A percentile compares a stretch with the other conserved stretches of the same genome.
These are phyloP conservation scores for Didymella pomorum DNA, from an alignment of 2,329 filamentous ascomycete genomes.

Conservation along the genomic window DNA sequence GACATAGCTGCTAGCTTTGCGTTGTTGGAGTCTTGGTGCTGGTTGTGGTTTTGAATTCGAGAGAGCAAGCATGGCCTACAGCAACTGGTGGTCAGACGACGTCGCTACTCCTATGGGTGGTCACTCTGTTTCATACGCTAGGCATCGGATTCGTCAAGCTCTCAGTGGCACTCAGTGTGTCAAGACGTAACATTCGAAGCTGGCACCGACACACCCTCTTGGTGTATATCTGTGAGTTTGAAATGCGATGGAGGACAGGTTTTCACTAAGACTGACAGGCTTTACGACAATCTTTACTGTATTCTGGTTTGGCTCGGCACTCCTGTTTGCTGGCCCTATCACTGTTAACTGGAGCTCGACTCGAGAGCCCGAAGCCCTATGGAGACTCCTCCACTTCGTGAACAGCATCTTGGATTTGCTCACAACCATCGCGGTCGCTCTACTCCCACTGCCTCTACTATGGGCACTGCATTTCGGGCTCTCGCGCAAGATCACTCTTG, in stretches of 20 bases:
- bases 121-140: slow-evolving; percentile 54
- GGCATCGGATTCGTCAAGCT: slow-evolving; percentile 58
- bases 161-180: slow-evolving; percentile 56
- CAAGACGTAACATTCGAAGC: slow-evolving; percentile 50
- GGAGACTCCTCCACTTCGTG: slow-evolving; percentile 4
- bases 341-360: slow-evolving; percentile 53
- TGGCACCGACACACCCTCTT: slow-evolving; percentile 53
- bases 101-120: slow-evolving; percentile 31
- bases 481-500: background rate
- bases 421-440: background rate
- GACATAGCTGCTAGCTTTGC: slow-evolving; percentile 17
- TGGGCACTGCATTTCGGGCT: background rate
- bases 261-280: slow-evolving; percentile 20
- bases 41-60: background rate
- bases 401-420: slow-evolving; percentile 9
- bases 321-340: slow-evolving; percentile 59
- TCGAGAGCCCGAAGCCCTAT: background rate
- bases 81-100: background rate
- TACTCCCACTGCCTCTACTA: slow-evolving; percentile 6
- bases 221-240: slow-evolving; percentile 51
- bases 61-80: background rate
- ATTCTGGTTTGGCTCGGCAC: slow-evolving; percentile 53
- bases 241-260: background rate
- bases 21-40: slow-evolving; percentile 23
- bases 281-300: slow-evolving; percentile 48